Conservation (phyloP, 768 basidiomycete species). For the Lenzites betulinus region DNA sequence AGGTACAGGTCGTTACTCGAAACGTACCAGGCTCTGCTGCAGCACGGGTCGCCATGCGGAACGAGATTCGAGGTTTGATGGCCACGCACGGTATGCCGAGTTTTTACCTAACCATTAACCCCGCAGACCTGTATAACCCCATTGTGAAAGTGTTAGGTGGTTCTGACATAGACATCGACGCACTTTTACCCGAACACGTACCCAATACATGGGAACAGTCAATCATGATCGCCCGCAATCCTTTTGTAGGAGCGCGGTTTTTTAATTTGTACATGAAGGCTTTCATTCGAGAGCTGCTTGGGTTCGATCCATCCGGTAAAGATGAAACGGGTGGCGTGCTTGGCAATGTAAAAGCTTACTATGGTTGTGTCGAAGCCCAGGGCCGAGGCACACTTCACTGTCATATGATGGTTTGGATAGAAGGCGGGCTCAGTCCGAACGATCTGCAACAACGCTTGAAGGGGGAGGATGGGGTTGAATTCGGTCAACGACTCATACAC, state of each 20-base stretch:
- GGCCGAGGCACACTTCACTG: not conserved
- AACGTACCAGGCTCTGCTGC: conserved; percentile 8
- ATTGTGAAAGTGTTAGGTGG: conserved; percentile 43
- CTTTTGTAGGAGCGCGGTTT: conserved; percentile 41
- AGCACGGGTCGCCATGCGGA: conserved; percentile 31
- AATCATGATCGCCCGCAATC: conserved; percentile 41
- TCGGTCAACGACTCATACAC: not conserved
- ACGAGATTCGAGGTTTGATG: conserved; percentile 42
- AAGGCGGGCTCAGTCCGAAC: not conserved
- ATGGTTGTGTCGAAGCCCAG: conserved; percentile 35
- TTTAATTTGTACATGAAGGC: conserved; percentile 44
- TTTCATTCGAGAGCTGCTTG: conserved; percentile 29
- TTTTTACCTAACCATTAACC: conserved; percentile 49
- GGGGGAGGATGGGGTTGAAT: not conserved
- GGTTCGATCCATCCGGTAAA: not conserved
- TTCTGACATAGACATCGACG: conserved; percentile 38
- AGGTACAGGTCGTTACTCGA: not conserved
- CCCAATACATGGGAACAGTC: conserved; percentile 37
- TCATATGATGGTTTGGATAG: not conserved
- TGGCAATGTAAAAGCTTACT: conserved; percentile 37
- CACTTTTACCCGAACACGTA: conserved; percentile 29
- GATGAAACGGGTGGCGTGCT: conserved; percentile 33
- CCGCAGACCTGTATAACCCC: conserved; percentile 44
- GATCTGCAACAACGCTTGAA: not conserved
- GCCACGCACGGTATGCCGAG: conserved; percentile 39